phyloP scores from a whole-genome alignment of 2,329 filamentous ascomycete species.

The Atkinsonella hypoxylon region DNA sequence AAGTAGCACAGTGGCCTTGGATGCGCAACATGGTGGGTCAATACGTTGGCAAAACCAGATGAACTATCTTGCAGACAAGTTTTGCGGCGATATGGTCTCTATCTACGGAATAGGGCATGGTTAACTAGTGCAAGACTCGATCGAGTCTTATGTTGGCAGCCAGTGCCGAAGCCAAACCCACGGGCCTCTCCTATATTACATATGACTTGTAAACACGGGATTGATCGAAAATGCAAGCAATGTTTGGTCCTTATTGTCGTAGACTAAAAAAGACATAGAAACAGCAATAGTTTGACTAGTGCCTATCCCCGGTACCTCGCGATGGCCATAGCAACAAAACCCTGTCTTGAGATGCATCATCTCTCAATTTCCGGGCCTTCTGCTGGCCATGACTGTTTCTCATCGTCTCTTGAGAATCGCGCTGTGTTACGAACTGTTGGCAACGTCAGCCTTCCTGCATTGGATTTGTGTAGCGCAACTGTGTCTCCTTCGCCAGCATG shows the following conservation, averaged over 20 bases:
- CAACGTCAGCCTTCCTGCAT: background rate
- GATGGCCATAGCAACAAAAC: too few relatives aligned
- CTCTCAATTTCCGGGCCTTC: background rate
- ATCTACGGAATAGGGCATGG: background rate
- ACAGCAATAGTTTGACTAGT: too few relatives aligned
- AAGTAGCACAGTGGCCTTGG: conserved; percentile 1
- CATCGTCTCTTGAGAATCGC: background rate
- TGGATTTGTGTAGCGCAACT: background rate
- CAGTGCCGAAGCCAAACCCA: too few relatives aligned
- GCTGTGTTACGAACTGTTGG: background rate
- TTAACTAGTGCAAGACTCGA: background rate
- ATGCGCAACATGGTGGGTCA: background rate
- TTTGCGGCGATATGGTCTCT: background rate
- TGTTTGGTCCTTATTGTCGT: background rate
- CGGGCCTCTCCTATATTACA: too few relatives aligned
- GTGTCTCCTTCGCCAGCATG: background rate
- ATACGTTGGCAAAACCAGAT: background rate
- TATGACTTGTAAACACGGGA: too few relatives aligned
- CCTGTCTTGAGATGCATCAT: background rate
- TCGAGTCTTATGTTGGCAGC: background rate
- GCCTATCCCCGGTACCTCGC: too few relatives aligned
- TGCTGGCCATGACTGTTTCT: background rate
- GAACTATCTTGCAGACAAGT: background rate
- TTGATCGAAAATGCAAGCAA: background rate
- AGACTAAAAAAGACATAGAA: too few relatives aligned